These are phyloP conservation scores for Persicaria tinctoria DNA, from an alignment of 148 eudicot species.

Conservation along the genomic window DNA sequence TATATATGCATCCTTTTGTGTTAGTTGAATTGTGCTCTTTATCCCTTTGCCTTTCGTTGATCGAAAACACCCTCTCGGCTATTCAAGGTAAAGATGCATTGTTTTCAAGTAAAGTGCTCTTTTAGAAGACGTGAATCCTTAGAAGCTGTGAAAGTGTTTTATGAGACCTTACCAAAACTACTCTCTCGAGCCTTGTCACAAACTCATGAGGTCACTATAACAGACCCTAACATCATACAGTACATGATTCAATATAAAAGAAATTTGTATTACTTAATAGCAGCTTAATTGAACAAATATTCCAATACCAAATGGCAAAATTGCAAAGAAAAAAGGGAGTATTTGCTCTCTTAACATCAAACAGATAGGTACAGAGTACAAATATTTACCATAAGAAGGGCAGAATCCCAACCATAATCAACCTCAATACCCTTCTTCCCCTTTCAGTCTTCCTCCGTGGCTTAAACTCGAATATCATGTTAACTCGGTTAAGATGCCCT, in stretches of 20 bases:
- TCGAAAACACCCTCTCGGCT: no score
- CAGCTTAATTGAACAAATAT: background rate
- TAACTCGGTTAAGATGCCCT: background rate
- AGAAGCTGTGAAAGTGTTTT: no score
- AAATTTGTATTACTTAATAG: background rate
- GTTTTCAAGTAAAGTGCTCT: no score
- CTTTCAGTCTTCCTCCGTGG: background rate
- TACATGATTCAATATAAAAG: background rate
- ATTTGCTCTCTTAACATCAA: slow-evolving; percentile 10
- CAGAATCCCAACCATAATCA: background rate
- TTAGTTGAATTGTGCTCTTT: no score
- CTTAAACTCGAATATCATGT: background rate
- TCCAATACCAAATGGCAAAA: background rate
- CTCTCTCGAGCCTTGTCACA: no score
- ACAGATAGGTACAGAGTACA: background rate
- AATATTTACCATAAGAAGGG: slow-evolving; percentile 1
- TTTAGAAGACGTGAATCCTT: no score
- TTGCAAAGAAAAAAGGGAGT: background rate
- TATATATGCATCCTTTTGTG: no score
- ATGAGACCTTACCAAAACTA: no score
- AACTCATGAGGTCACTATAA: no score
- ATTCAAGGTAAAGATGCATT: no score
- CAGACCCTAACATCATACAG: background rate
- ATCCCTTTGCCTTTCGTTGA: no score
- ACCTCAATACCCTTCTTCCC: background rate